Evolutionary conservation across 1,139 yeast genomes (phyloP).

Genomic region (Saccharomycopsis crataegensis): DNA sequence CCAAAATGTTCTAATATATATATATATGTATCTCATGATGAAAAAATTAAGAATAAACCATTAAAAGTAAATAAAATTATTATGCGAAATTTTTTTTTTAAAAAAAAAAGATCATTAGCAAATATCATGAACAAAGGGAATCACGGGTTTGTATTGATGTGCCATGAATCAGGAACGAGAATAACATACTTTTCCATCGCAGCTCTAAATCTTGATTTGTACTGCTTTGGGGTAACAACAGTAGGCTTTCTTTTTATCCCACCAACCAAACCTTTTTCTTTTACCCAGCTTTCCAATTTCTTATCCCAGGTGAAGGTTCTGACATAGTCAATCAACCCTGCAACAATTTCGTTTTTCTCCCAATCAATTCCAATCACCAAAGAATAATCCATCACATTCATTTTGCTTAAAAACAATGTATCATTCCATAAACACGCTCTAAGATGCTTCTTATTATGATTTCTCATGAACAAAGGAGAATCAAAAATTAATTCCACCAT

Average conservation of each 20-base stretch:
- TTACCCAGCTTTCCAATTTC: conserved; percentile 96
- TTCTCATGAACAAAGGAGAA: conserved; percentile 87
- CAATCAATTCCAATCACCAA: conserved; percentile 88
- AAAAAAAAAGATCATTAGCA: no score
- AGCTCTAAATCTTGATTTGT: conserved; percentile 84
- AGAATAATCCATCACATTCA: conserved; percentile 99
- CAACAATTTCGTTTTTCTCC: conserved; percentile 60
- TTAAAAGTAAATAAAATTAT: no score
- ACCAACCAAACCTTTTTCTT: conserved; percentile 85
- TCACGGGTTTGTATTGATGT: conserved; percentile 22
- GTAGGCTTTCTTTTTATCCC: conserved; percentile 91
- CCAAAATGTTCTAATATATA: no score
- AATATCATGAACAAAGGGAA: neutral
- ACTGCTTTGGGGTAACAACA: conserved; percentile 91
- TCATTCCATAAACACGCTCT: conserved; percentile 92
- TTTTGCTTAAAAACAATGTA: conserved; percentile 83
- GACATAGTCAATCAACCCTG: conserved; percentile 68
- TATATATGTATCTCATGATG: no score
- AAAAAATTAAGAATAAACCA: no score
- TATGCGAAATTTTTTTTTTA: no score
- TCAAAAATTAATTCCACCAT: conserved; percentile 97
- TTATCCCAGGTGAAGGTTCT: conserved; percentile 98
- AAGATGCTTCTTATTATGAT: conserved; percentile 76
- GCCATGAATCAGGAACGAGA: conserved; percentile 93
- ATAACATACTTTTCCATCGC: conserved; percentile 94